Percentiles rank a stretch among this genome's conserved stretches.
Conservation (phyloP, 805 yeast genomes). For the Spencermartinsiella europaea region DNA sequence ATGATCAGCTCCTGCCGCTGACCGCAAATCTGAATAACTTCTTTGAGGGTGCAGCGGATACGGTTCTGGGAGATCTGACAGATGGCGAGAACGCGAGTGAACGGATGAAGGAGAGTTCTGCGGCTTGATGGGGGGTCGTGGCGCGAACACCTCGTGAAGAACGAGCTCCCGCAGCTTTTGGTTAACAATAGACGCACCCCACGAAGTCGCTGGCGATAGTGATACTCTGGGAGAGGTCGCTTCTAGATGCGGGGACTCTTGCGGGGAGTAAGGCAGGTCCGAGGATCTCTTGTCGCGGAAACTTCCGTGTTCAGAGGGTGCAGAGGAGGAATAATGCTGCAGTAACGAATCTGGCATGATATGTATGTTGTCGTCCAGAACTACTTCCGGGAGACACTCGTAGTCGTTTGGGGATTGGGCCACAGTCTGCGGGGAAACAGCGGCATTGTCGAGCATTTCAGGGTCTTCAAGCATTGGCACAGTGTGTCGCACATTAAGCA, state of each 20-base stretch:
- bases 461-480: conserved; percentile 28
- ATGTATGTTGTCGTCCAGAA: conserved; percentile 84
- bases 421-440: conserved; percentile 20
- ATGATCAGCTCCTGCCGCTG: not conserved
- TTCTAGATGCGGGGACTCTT: not conserved
- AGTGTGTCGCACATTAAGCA: conserved; percentile 80
- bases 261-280: conserved; percentile 29
- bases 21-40: not conserved
- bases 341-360: conserved; percentile 80
- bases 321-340: conserved; percentile 51
- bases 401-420: not conserved
- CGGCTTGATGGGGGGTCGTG: conserved; percentile 24
- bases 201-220: conserved; percentile 14
- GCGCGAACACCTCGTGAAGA: conserved; percentile 66
- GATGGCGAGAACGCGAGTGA: not conserved
- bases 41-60: not conserved
- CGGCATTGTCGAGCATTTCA: conserved; percentile 18
- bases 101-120: not conserved
- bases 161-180: conserved; percentile 67
- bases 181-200: conserved; percentile 66
- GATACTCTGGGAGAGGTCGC: not conserved
- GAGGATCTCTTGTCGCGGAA: conserved; percentile 14
- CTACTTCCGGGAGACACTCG: conserved; percentile 64
- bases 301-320: conserved; percentile 29
- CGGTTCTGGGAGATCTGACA: not conserved